Evolutionary conservation across 1,139 yeast species (phyloP), one percentile per base, ranked within the genome.

Genomic region (Geotrichum carabidarum): DNA sequence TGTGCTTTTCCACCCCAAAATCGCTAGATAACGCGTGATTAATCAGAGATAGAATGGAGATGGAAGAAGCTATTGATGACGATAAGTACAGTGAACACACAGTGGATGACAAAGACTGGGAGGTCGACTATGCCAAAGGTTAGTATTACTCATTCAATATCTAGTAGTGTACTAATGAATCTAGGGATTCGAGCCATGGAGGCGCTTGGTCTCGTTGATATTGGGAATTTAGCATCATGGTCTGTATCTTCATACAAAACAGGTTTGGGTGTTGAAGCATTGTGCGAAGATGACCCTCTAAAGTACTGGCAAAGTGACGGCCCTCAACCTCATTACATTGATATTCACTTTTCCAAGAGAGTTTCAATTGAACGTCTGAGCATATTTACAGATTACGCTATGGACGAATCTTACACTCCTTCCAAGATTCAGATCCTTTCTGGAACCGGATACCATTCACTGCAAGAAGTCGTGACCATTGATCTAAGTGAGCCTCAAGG

Each of bases 301-400:
- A 73, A 84, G 2, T 91, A 77, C 68, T 94, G 99, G 99, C 99
- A 94, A 68, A 86, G 95, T 51, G 99, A 94, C 68, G 99, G 98
- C 35, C 78, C 80, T n/a, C 90, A 85, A 62, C 99, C 99, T 0
- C 99, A 94, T 70, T 75, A 76, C 34, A 75, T 93, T 12, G 87
- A 88, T 50, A 79, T 90, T 2, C 94, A 83, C 64, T 94, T 94
- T 67, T 78, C 93, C 43, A 90, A 87, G 65, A 77, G 81, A 54
- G 95, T 91, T 5, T 76, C 83, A 18, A 72, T 94, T 4, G 83
- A 84, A 56, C 71, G 89, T 55, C 73, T 94, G 3, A 82, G 90
- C 0, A 68, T 94, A 15, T 94, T 84, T 75, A 75, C 84, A 47
- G 82, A 85, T 67, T 79, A 77, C 68, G 69, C 74, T 4, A 68